Conservation (phyloP, 148 eudicot species). For the Amaranthus cruentus region DNA sequence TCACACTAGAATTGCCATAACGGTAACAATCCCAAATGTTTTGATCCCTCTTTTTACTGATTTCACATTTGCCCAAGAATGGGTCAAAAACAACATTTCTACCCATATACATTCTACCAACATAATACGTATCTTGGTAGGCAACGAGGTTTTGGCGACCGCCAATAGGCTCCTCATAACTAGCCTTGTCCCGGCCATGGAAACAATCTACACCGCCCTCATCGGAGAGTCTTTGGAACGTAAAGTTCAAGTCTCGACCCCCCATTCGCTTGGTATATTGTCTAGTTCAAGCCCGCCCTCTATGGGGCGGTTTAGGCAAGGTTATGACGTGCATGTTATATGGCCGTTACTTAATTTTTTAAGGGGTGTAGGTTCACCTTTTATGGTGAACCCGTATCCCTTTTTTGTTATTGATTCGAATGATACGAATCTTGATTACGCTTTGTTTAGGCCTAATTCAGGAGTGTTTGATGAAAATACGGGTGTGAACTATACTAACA, state of each 20-base stretch:
- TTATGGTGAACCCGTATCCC: slow-evolving; percentile 62
- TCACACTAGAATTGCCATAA: slow-evolving; percentile 43
- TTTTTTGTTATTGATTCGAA: slow-evolving; percentile 43
- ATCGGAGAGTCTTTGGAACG: slow-evolving; percentile 33
- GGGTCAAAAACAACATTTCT: slow-evolving; percentile 38
- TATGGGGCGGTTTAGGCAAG: slow-evolving; percentile 43
- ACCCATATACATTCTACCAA: slow-evolving; percentile 43
- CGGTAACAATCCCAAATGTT: slow-evolving; percentile 50
- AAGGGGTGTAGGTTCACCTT: slow-evolving; percentile 46
- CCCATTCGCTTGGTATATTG: slow-evolving; percentile 58
- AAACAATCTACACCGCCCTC: slow-evolving; percentile 44
- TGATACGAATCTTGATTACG: slow-evolving; percentile 35
- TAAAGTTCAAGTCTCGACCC: slow-evolving; percentile 50
- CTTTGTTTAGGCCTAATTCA: slow-evolving; percentile 47
- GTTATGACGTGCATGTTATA: slow-evolving; percentile 47
- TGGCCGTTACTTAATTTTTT: slow-evolving; percentile 50
- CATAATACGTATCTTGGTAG: slow-evolving; percentile 51
- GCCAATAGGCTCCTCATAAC: slow-evolving; percentile 35
- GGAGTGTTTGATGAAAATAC: slow-evolving; percentile 46
- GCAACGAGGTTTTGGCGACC: slow-evolving; percentile 63
- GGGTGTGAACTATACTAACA: slow-evolving; percentile 47
- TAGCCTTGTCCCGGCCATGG: slow-evolving; percentile 57
- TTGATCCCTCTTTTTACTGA: slow-evolving; percentile 47
- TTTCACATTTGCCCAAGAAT: slow-evolving; percentile 38
- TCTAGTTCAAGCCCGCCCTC: slow-evolving; percentile 57